Evolutionary conservation across 768 basidiomycete species (phyloP).

Genomic region (Lyophyllum semitale): DNA sequence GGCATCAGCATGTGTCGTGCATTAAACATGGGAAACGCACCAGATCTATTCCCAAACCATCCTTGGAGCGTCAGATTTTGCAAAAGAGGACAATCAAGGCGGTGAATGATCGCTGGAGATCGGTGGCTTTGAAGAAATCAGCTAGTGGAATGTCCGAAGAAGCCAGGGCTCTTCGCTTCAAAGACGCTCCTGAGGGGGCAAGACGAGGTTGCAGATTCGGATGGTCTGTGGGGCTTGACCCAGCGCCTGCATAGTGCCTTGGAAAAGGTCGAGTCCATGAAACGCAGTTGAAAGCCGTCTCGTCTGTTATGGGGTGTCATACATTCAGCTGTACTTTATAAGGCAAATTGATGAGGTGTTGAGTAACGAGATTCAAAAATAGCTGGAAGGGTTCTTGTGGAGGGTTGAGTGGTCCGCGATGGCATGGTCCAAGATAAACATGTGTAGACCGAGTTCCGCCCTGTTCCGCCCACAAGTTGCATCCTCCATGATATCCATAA

Average conservation of each 20-base stretch:
- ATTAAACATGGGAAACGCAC: conserved; percentile 18
- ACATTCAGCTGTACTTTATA: background rate
- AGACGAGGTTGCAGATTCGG: conserved; percentile 14
- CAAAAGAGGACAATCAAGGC: background rate
- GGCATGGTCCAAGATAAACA: background rate
- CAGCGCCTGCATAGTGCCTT: background rate
- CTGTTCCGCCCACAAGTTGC: background rate
- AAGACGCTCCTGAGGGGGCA: conserved; percentile 11
- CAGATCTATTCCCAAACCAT: conserved; percentile 55
- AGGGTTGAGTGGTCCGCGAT: background rate
- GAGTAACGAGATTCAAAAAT: background rate
- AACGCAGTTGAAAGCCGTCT: background rate
- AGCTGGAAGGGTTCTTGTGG: background rate
- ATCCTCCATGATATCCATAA: background rate
- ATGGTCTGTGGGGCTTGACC: conserved; percentile 27
- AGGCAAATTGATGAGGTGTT: background rate
- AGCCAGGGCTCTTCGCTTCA: conserved; percentile 36
- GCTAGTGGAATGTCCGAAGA: conserved; percentile 45
- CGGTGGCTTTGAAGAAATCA: conserved; percentile 58
- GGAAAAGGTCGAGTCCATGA: conserved; percentile 2
- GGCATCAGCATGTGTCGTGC: background rate
- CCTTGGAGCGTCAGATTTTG: conserved; percentile 22
- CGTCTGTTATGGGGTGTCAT: background rate
- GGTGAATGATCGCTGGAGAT: conserved; percentile 47
- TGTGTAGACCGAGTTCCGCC: too few relatives aligned